These are phyloP conservation scores for Pyrenophora tritici-repentis DNA, from an alignment of 2,329 filamentous ascomycete species.

Conservation along the genomic window DNA sequence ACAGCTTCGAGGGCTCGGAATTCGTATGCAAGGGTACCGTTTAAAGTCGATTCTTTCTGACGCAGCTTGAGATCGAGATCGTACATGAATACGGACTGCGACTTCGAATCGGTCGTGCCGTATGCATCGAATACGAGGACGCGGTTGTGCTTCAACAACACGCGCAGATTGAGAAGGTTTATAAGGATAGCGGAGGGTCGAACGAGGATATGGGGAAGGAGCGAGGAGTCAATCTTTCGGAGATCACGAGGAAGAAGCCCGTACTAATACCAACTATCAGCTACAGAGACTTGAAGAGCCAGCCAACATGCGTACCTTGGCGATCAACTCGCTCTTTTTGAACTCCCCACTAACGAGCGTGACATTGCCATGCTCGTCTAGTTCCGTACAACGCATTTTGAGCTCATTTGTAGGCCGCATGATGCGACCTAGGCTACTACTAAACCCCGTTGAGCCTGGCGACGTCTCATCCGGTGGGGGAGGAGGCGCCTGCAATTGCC, in stretches of 20 bases:
- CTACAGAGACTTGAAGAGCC: not conserved
- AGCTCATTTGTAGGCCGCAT: slow-evolving; percentile 83
- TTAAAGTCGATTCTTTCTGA: slow-evolving; percentile 67
- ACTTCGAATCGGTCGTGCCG: slow-evolving; percentile 90
- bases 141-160: slow-evolving; percentile 91
- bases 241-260: slow-evolving; percentile 91
- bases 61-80: slow-evolving; percentile 91
- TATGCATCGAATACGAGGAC: slow-evolving; percentile 96
- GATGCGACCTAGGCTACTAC: slow-evolving; percentile 65
- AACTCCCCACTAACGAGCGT: slow-evolving; percentile 94
- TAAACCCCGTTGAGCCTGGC: slow-evolving; percentile 46
- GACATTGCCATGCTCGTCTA: slow-evolving; percentile 89
- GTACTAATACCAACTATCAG: slow-evolving; percentile 63
- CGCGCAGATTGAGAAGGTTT: slow-evolving; percentile 93
- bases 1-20: slow-evolving; percentile 95
- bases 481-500: slow-evolving; percentile 64
- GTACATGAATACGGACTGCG: slow-evolving; percentile 97
- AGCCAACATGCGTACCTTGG: slow-evolving; percentile 65
- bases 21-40: slow-evolving; percentile 77
- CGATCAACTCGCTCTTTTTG: slow-evolving; percentile 95
- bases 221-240: slow-evolving; percentile 95
- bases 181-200: slow-evolving; percentile 91
- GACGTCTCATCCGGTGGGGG: slow-evolving; percentile 62
- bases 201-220: slow-evolving; percentile 92
- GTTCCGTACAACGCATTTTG: slow-evolving; percentile 88